These are phyloP conservation scores for Stachybotrys chartarum DNA, from an alignment of 2,329 filamentous ascomycete genomes.

Conservation along the genomic window DNA sequence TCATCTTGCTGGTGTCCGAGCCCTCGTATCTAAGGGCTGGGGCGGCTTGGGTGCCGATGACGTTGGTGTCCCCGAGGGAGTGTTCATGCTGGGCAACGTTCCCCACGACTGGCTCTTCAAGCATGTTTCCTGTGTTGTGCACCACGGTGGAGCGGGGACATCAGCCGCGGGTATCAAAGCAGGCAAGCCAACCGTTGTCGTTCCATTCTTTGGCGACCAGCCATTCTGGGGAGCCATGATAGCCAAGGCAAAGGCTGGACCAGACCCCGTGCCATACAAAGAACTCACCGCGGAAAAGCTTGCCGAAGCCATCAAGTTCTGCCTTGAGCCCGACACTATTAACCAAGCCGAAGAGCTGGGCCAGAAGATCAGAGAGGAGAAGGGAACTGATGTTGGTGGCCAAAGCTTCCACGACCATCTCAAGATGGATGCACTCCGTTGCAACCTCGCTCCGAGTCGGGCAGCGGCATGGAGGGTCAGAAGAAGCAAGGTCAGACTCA, in stretches of 20 bases:
- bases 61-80: slow-evolving; percentile 61
- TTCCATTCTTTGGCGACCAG: slow-evolving; percentile 84
- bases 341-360: slow-evolving; percentile 52
- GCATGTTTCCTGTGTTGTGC: slow-evolving; percentile 72
- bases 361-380: slow-evolving; percentile 58
- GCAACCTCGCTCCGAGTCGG: slow-evolving; percentile 59
- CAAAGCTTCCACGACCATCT: slow-evolving; percentile 67
- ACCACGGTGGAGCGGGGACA: slow-evolving; percentile 83
- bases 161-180: slow-evolving; percentile 79
- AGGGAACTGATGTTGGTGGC: slow-evolving; percentile 54
- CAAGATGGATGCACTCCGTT: slow-evolving; percentile 58
- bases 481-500: slow-evolving; percentile 59
- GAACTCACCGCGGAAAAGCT: slow-evolving; percentile 59
- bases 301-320: slow-evolving; percentile 54
- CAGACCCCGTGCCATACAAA: slow-evolving; percentile 61
- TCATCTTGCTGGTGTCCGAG: slow-evolving; percentile 59
- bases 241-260: slow-evolving; percentile 63
- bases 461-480: slow-evolving; percentile 71
- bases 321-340: slow-evolving; percentile 52
- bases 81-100: slow-evolving; percentile 78
- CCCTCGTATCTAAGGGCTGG: slow-evolving; percentile 83
- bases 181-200: slow-evolving; percentile 72
- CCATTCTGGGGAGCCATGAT: slow-evolving; percentile 80
- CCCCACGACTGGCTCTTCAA: slow-evolving; percentile 89
- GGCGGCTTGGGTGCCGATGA: slow-evolving; percentile 72